These are phyloP conservation scores for Monoraphidium neglectum DNA, from an alignment of 139 green algal genomes.

Conservation along the genomic window DNA sequence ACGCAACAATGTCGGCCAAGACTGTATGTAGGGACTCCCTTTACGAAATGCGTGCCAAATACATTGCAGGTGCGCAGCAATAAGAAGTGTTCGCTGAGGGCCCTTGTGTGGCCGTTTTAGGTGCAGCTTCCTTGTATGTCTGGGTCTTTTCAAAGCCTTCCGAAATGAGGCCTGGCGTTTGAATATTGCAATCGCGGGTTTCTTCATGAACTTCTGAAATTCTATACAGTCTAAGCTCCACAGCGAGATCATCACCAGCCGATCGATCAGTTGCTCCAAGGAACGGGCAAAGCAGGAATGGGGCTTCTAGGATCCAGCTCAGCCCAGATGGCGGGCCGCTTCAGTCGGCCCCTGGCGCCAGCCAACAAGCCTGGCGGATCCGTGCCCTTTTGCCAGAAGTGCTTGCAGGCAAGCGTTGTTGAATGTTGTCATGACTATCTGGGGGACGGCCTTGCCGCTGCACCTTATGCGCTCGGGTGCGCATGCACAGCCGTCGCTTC, in stretches of 20 bases:
- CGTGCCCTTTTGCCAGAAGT: constrained; percentile 35
- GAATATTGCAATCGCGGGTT: background rate
- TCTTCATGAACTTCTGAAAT: background rate
- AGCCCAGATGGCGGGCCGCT: constrained; percentile 20
- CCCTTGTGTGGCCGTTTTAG: no score
- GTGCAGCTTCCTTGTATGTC: no score
- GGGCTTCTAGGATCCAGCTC: constrained; percentile 21
- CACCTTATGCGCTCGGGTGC: background rate
- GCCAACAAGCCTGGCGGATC: constrained; percentile 7
- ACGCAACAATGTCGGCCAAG: no score
- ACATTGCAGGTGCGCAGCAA: no score
- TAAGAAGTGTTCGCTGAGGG: no score
- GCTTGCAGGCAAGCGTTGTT: no score
- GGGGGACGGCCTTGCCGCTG: background rate
- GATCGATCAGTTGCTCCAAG: no score
- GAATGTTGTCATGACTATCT: no score
- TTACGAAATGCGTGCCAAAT: no score
- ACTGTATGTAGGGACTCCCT: no score
- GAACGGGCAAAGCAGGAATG: constrained; percentile 3
- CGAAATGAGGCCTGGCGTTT: background rate
- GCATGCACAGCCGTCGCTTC: background rate
- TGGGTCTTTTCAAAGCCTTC: background rate
- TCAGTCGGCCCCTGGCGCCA: constrained; percentile 15
- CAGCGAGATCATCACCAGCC: background rate
- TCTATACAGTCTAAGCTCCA: background rate